Conservation (phyloP, 306 rosid genomes). For the Ziziphus jujuba region DNA sequence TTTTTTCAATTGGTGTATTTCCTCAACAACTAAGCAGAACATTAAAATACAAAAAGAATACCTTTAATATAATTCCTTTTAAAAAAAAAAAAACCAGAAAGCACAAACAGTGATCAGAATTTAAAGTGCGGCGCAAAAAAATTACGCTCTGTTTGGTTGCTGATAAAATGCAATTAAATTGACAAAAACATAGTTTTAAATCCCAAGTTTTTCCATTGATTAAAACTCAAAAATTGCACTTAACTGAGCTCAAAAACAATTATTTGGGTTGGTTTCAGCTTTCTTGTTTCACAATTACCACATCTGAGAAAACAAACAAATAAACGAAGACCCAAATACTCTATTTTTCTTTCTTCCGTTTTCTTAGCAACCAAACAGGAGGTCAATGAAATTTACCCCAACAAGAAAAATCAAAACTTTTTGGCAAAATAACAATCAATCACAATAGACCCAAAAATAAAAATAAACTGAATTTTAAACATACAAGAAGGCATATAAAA, state of each 20-base stretch:
- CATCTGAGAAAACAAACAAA: constrained; percentile 25
- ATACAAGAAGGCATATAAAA: constrained; percentile 12
- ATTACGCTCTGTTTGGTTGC: constrained; percentile 39
- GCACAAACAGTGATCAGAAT: constrained; percentile 36
- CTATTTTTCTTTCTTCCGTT: constrained; percentile 36
- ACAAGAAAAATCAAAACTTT: constrained; percentile 30
- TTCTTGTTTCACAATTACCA: constrained; percentile 16
- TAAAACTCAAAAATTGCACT: constrained; percentile 27
- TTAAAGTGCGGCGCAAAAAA: constrained; percentile 39
- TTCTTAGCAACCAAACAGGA: constrained; percentile 54
- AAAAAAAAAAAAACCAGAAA: neutral
- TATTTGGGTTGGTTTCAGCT: constrained; percentile 37
- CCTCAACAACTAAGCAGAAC: constrained; percentile 22
- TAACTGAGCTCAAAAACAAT: constrained; percentile 49
- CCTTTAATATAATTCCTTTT: constrained; percentile 12
- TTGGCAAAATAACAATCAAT: constrained; percentile 26
- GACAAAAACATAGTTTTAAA: constrained; percentile 23
- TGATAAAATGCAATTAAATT: constrained; percentile 37
- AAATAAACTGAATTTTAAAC: constrained; percentile 26
- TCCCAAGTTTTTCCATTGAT: constrained; percentile 11
- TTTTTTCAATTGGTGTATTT: neutral
- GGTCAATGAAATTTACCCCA: constrained; percentile 31
- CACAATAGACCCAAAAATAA: constrained; percentile 27
- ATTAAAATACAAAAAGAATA: constrained; percentile 26
- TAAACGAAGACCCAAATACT: constrained; percentile 23